Percentiles rank a stretch among this genome's conserved stretches.
phyloP scores from a whole-genome alignment of 2,329 filamentous ascomycete genomes.

The Orbilia javanica region DNA sequence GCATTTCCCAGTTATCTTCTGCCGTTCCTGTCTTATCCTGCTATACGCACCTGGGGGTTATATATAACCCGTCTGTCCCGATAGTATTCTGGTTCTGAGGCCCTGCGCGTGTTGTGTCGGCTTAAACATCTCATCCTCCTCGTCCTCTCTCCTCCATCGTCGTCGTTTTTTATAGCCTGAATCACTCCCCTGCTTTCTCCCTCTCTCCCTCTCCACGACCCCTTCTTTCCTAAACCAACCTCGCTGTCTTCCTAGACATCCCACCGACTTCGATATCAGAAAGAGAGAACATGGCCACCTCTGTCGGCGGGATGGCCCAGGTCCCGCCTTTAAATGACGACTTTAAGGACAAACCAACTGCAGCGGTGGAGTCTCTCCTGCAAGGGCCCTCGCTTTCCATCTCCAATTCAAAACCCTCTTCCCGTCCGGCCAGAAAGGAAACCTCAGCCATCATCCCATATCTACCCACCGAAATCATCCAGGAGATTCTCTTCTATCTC shows the following conservation, averaged over 20 bases:
- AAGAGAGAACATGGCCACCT: slow-evolving; percentile 24
- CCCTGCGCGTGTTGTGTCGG: slow-evolving; percentile 9
- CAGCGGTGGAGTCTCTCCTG: slow-evolving; percentile 34
- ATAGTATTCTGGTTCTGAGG: neutral
- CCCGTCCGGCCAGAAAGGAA: slow-evolving; percentile 24
- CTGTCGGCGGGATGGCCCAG: slow-evolving; percentile 18
- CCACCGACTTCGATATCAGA: neutral
- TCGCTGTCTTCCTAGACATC: neutral
- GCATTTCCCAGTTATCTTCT: neutral
- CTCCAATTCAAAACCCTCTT: slow-evolving; percentile 14
- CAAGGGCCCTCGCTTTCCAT: slow-evolving; percentile 37
- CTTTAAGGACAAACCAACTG: slow-evolving; percentile 9
- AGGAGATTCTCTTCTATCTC: slow-evolving; percentile 60
- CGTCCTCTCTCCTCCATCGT: neutral
- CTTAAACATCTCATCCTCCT: neutral
- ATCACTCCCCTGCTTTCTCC: neutral
- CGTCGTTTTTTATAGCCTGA: neutral
- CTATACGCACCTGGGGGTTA: too few relatives aligned
- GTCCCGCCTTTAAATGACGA: slow-evolving; percentile 30
- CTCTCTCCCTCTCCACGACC: neutral
- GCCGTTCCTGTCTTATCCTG: neutral
- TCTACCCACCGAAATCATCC: slow-evolving; percentile 60
- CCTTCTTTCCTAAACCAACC: neutral
- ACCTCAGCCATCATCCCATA: slow-evolving; percentile 28
- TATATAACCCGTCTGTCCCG: neutral